A percentile compares a stretch with the other conserved stretches of the same genome.
phyloP scores from a whole-genome alignment of 202 grass and related monocot genomes.

The Saccharum hybrid region DNA sequence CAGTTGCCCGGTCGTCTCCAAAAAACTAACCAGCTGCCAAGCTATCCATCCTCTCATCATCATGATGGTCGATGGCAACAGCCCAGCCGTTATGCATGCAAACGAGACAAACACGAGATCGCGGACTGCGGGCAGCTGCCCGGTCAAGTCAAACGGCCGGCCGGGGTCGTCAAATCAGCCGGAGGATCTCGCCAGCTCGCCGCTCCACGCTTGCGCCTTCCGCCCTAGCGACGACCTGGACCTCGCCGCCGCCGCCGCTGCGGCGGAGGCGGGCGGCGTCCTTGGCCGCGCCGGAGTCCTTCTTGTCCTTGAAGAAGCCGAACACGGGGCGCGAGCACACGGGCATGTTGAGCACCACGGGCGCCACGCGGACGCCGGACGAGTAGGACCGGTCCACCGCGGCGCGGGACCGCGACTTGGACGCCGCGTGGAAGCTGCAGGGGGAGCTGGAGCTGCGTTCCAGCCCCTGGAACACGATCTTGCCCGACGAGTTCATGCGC shows the following conservation, averaged over 20 bases:
- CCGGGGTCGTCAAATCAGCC: conserved; percentile 9
- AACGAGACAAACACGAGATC: conserved; percentile 22
- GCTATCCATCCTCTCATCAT: conserved; percentile 18
- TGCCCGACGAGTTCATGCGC: conserved; percentile 90
- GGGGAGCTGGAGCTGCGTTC: conserved; percentile 96
- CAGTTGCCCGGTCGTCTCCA: conserved; percentile 9
- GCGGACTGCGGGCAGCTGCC: neutral
- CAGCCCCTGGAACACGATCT: conserved; percentile 93
- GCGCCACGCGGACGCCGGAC: conserved; percentile 73
- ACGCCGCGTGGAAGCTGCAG: conserved; percentile 65
- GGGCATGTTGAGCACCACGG: conserved; percentile 87
- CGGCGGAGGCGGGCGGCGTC: neutral
- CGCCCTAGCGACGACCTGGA: conserved; percentile 39
- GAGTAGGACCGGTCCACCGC: conserved; percentile 93
- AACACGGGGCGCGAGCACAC: conserved; percentile 92
- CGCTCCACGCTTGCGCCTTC: conserved; percentile 56
- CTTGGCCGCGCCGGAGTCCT: conserved; percentile 46
- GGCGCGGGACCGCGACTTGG: conserved; percentile 57
- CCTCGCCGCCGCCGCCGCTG: conserved; percentile 4
- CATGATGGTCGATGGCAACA: conserved; percentile 23
- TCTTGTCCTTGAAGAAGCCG: conserved; percentile 82
- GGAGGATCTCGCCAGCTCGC: conserved; percentile 41
- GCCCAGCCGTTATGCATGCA: neutral
- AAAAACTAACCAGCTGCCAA: conserved; percentile 10
- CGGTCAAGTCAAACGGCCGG: conserved; percentile 3